Conservation (phyloP, 1,284 basidiomycete genomes). For the Neolentinus lepideus region DNA sequence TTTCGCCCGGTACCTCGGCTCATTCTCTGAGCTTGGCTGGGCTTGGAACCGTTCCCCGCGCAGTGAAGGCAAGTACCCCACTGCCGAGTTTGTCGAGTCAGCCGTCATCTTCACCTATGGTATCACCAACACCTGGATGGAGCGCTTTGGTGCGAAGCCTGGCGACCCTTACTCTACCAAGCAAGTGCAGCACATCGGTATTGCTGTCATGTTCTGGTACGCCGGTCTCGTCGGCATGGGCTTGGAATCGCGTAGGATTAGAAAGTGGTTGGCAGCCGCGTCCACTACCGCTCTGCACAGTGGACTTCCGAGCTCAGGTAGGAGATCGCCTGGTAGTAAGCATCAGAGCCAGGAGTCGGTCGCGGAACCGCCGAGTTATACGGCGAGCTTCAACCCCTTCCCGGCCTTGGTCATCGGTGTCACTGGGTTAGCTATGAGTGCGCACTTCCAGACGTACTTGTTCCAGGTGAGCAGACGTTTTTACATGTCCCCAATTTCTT, state of each 20-base stretch:
- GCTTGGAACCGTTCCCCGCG: slow-evolving; percentile 83
- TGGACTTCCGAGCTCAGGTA: slow-evolving; percentile 7
- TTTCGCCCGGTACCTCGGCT: slow-evolving; percentile 89
- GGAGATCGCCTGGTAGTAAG: background rate
- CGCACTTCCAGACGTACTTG: slow-evolving; percentile 84
- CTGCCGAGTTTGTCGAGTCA: slow-evolving; percentile 88
- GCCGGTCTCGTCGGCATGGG: slow-evolving; percentile 88
- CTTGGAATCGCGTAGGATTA: slow-evolving; percentile 73
- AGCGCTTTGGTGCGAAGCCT: slow-evolving; percentile 77
- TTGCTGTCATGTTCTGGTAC: slow-evolving; percentile 97
- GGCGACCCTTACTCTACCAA: slow-evolving; percentile 89
- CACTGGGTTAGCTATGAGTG: slow-evolving; percentile 94
- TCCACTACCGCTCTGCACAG: slow-evolving; percentile 36
- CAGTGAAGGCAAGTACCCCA: slow-evolving; percentile 34
- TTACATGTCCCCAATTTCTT: background rate
- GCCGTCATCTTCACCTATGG: slow-evolving; percentile 88
- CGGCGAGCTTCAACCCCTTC: slow-evolving; percentile 88
- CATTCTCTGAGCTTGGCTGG: slow-evolving; percentile 87
- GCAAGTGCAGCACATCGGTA: slow-evolving; percentile 92
- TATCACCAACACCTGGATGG: slow-evolving; percentile 94
- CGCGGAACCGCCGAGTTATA: slow-evolving; percentile 66
- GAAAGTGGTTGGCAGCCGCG: slow-evolving; percentile 61
- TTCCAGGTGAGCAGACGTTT: slow-evolving; percentile 53
- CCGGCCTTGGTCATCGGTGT: slow-evolving; percentile 90
- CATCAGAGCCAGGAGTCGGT: slow-evolving; percentile 32